Base-by-base conservation (phyloP, 176 grass and related monocot genomes). In the Juncus inflexus region DNA sequence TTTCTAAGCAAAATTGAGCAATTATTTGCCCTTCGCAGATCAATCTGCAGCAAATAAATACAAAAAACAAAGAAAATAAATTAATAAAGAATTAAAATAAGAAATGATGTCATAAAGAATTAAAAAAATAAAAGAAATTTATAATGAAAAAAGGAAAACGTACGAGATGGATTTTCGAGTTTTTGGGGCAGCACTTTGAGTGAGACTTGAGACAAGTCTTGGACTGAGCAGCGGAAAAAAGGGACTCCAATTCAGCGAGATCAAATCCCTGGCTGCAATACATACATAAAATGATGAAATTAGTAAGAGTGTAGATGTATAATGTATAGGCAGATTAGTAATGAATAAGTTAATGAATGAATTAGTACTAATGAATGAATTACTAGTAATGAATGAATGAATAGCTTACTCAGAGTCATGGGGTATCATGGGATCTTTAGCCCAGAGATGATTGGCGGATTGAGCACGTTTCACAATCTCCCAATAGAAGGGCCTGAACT, bases 1-100 rank as follows among this genome's bases (percentile, higher is more conserved):
- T 97, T 89, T 74, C 85, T 97, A 79, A 97, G 94, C 94, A 97
- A 91, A 50, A 97, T 97, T 85, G 80, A 84, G 75, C 94, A 97
- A 80, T 97, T 97, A 70, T 97, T 97, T 58, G 94, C 88, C 64
- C 67, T 86, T 2, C 94, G 81, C 79, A 97, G 84, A 81, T 97
- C 94, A 69, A 97, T 97, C 94, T 97, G 85, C 43, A 55, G 84
- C 37, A 39, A 11, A 38, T 19, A 14, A 28, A 28, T 42, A 62
- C 12, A 39, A 40, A 28, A 70, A 16, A 77, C 40, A 41, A 14
- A 10, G 16, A 28, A 28, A 28, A 28, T 28, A 28, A 28, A 28
- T 28, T 28, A 28, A 28, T 28, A 28, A 28, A 28, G 19, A 28
- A 28, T 28, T 28, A 28, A 28, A 28, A 28, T 1, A 28, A 28